A percentile compares a stretch with the other conserved stretches of the same genome.
Evolutionary conservation across 2,329 filamentous ascomycete species (phyloP).

Genomic region (Alternaria incomplexa): DNA sequence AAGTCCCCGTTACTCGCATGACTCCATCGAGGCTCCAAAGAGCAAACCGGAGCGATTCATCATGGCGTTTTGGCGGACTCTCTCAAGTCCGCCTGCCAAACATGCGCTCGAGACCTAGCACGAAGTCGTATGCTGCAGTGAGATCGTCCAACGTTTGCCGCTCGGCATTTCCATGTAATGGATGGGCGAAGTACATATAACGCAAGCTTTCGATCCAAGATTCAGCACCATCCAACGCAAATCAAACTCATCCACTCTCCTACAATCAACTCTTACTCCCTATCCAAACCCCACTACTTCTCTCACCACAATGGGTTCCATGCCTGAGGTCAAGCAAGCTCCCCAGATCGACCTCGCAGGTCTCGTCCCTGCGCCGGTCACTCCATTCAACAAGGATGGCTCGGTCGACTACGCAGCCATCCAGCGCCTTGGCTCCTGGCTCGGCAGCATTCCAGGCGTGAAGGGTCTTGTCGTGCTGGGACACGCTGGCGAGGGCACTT

Average conservation of each 20-base stretch:
- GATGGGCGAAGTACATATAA: conserved; percentile 1
- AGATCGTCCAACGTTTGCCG: neutral
- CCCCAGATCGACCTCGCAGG: conserved; percentile 55
- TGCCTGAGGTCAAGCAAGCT: conserved; percentile 28
- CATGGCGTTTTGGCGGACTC: conserved; percentile 11
- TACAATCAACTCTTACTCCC: conserved; percentile 1
- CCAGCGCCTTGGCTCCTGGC: conserved; percentile 60
- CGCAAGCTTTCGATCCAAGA: neutral
- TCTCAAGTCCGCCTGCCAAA: conserved; percentile 11
- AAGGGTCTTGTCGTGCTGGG: conserved; percentile 62
- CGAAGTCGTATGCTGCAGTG: neutral
- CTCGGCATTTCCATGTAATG: neutral
- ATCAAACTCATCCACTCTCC: neutral
- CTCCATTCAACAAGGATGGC: conserved; percentile 58
- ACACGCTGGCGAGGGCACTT: conserved; percentile 62
- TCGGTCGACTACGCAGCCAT: conserved; percentile 60
- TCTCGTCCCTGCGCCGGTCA: conserved; percentile 60
- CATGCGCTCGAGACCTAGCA: neutral
- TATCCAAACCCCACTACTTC: neutral
- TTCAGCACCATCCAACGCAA: neutral
- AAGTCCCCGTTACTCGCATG: neutral
- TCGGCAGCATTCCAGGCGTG: conserved; percentile 58
- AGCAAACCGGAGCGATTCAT: neutral
- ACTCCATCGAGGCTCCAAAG: neutral
- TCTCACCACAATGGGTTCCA: conserved; percentile 29